Conservation (phyloP, 331 rosid genomes). For the Rhamnella rubrinervis region DNA sequence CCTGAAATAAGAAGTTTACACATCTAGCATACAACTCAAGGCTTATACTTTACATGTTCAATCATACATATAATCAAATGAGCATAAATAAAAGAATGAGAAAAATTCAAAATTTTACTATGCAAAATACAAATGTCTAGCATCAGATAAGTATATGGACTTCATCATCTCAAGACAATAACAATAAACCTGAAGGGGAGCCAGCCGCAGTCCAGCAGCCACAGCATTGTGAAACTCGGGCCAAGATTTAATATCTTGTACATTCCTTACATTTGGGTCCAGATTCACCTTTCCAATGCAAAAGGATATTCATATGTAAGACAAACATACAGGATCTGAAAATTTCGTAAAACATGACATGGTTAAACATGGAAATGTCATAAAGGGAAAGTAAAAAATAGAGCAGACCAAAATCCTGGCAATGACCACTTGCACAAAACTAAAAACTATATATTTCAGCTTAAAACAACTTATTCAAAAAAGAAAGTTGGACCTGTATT, state of each 20-base stretch:
- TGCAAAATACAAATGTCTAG: not conserved
- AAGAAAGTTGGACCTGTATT: too few relatives aligned
- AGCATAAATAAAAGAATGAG: not conserved
- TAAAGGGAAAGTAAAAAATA: not conserved
- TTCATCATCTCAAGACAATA: slow-evolving; percentile 12
- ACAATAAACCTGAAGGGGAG: slow-evolving; percentile 84
- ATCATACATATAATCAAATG: slow-evolving; percentile 3
- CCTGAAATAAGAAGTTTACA: slow-evolving; percentile 53
- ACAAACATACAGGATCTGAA: not conserved
- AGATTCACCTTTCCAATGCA: slow-evolving; percentile 70
- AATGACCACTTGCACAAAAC: not conserved
- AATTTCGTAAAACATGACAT: not conserved
- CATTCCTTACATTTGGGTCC: slow-evolving; percentile 78
- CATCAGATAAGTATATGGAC: slow-evolving; percentile 10
- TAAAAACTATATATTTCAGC: not conserved
- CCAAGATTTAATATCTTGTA: slow-evolving; percentile 91
- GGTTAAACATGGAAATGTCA: not conserved
- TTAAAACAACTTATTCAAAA: not conserved
- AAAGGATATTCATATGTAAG: not conserved
- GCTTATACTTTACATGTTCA: slow-evolving; percentile 10
- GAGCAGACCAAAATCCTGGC: not conserved
- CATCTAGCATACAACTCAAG: slow-evolving; percentile 26
- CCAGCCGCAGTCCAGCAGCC: slow-evolving; percentile 95
- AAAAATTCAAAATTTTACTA: not conserved
- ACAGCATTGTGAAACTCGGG: slow-evolving; percentile 98